These are phyloP conservation scores for Davidsoniella eucalypti DNA, from an alignment of 2,329 filamentous ascomycete genomes.

Conservation along the genomic window DNA sequence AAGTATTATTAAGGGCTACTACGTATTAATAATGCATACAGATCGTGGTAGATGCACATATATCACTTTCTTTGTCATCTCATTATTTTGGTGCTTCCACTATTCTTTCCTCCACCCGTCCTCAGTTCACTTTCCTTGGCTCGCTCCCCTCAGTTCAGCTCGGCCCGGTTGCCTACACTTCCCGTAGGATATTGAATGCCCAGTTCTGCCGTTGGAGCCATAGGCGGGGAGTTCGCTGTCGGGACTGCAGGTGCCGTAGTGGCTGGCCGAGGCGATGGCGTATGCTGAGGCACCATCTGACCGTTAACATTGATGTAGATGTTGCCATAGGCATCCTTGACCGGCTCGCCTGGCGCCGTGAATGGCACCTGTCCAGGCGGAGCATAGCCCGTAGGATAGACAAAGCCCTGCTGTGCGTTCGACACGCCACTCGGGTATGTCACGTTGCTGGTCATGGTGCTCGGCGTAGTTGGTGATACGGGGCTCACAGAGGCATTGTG, in stretches of 20 bases:
- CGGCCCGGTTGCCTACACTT: slow-evolving; percentile 15
- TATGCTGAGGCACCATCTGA: slow-evolving; percentile 1
- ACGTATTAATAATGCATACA: too few species aligned
- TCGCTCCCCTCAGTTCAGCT: slow-evolving; percentile 15
- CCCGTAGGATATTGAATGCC: neutral
- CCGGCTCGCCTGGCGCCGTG: slow-evolving; percentile 11
- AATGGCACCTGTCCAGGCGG: slow-evolving; percentile 19
- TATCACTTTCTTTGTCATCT: neutral
- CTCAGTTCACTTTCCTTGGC: neutral
- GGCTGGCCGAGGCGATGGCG: slow-evolving; percentile 6
- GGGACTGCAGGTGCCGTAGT: neutral
- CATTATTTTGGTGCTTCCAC: neutral
- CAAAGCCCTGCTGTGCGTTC: slow-evolving; percentile 16
- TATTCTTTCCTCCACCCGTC: neutral
- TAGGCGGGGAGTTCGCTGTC: slow-evolving; percentile 8
- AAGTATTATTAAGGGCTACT: too few species aligned
- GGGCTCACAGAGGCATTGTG: neutral
- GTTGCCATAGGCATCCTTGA: slow-evolving; percentile 6
- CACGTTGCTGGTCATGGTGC: neutral
- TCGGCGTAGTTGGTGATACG: neutral
- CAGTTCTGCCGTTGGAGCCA: neutral
- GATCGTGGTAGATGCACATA: too few species aligned
- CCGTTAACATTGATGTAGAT: neutral
- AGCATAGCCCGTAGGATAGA: slow-evolving; percentile 14
- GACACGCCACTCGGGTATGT: slow-evolving; percentile 5